Evolutionary conservation across 192 early-diverging fungal genomes (phyloP).

Genomic region (Linnemannia elongata): DNA sequence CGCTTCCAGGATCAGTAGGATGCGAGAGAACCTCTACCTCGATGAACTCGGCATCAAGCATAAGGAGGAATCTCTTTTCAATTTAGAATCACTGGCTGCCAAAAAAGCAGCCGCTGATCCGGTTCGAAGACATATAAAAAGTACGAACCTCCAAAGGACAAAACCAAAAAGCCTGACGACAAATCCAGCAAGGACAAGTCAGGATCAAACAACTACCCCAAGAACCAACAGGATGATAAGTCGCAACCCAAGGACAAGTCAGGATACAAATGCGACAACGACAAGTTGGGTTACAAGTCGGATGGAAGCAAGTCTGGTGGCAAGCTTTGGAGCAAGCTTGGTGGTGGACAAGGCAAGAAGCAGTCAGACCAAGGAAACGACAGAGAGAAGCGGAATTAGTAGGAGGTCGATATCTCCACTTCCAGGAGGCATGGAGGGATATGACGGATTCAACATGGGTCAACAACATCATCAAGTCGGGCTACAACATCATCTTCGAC

Average conservation of each 20-base stretch:
- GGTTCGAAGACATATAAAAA: constrained; percentile 8
- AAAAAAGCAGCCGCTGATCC: not conserved
- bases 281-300: not conserved
- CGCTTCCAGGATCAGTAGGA: constrained; percentile 6
- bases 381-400: constrained; percentile 15
- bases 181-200: not conserved
- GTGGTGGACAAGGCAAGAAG: constrained; percentile 10
- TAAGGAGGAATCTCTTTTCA: constrained; percentile 1
- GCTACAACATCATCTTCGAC: no score
- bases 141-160: not conserved
- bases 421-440: constrained; percentile 15
- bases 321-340: not conserved
- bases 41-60: constrained; percentile 14
- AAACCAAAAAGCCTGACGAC: not conserved
- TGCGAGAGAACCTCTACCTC: constrained; percentile 10
- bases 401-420: constrained; percentile 17
- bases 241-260: not conserved
- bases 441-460: constrained; percentile 21
- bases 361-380: constrained; percentile 10
- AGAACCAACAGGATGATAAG: not conserved
- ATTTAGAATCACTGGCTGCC: not conserved
- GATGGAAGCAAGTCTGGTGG: not conserved
- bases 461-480: no score
- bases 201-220: not conserved
- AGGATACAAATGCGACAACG: constrained; percentile 2